Percentiles rank a stretch among this genome's conserved stretches.
These are phyloP conservation scores for Zychaea mexicana DNA, from an alignment of 371 early-diverging fungal genomes.

Conservation along the genomic window DNA sequence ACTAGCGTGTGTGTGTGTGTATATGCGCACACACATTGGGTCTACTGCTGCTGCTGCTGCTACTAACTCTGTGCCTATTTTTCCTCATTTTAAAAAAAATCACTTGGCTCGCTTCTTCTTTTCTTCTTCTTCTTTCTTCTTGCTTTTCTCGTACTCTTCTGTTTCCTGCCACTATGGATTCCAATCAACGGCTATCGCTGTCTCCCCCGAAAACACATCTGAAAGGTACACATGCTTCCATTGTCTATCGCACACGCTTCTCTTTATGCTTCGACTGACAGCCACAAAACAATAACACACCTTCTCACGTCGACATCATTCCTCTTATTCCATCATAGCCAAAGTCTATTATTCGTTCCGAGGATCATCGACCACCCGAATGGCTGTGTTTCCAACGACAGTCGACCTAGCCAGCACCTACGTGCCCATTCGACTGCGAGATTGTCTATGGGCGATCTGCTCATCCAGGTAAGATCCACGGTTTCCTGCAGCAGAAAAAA, in stretches of 20 bases:
- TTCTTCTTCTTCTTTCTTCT: constrained; percentile 15
- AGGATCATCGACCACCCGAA: constrained; percentile 33
- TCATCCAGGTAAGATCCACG: constrained; percentile 39
- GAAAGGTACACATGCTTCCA: neutral
- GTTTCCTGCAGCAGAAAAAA: neutral
- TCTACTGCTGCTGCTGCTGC: too few species aligned
- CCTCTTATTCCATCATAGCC: constrained; percentile 5
- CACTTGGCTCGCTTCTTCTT: constrained; percentile 10
- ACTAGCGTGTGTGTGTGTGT: neutral
- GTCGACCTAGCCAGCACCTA: constrained; percentile 10
- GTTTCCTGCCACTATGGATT: constrained; percentile 1
- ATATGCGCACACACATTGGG: constrained; percentile 20
- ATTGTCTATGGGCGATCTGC: constrained; percentile 47
- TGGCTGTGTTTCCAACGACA: constrained; percentile 25
- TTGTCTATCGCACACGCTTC: neutral
- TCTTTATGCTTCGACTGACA: neutral
- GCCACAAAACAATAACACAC: neutral
- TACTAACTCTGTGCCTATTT: constrained; percentile 17
- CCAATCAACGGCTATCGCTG: neutral
- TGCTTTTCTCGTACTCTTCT: constrained; percentile 11
- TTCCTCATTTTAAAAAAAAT: constrained; percentile 14
- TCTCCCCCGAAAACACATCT: neutral
- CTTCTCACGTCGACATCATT: too few species aligned
- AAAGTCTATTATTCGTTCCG: constrained; percentile 35
- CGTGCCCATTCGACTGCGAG: constrained; percentile 29